phyloP scores from a whole-genome alignment of 2,329 filamentous ascomycete species.

The Penicillium sp. region DNA sequence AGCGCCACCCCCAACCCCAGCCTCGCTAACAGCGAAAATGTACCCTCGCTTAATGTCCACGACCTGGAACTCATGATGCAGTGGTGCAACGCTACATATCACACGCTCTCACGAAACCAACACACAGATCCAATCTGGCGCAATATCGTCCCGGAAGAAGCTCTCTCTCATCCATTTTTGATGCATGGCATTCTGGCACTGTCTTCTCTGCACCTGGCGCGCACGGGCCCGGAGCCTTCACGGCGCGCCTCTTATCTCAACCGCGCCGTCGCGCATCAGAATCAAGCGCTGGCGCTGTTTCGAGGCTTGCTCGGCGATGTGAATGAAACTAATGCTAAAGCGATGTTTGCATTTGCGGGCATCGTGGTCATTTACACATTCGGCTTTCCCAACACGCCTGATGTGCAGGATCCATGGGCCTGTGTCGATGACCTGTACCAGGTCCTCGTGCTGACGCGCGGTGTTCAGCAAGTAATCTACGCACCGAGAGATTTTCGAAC shows the following conservation, averaged over 20 bases:
- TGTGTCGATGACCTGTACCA: constrained; percentile 37
- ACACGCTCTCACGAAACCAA: constrained; percentile 28
- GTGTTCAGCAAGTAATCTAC: constrained; percentile 36
- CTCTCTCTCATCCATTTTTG: constrained; percentile 34
- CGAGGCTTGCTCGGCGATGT: constrained; percentile 34
- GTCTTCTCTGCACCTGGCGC: constrained; percentile 37
- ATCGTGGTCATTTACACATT: constrained; percentile 43
- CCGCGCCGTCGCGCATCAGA: constrained; percentile 38
- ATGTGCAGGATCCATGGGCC: constrained; percentile 27
- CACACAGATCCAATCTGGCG: constrained; percentile 38
- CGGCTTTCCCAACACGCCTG: constrained; percentile 33
- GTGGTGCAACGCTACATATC: constrained; percentile 40
- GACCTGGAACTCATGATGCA: constrained; percentile 48
- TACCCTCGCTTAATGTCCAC: constrained; percentile 43
- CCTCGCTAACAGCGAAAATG: constrained; percentile 5
- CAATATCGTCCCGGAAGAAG: constrained; percentile 34
- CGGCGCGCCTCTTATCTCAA: constrained; percentile 32
- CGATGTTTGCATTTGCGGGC: constrained; percentile 41
- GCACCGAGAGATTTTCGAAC: constrained; percentile 22
- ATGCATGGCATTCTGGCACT: constrained; percentile 41
- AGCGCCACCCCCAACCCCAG: not conserved
- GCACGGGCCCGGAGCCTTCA: constrained; percentile 27
- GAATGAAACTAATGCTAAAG: constrained; percentile 39
- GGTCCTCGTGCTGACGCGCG: constrained; percentile 36
- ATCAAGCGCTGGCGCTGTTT: constrained; percentile 37